Evolutionary conservation across 1,284 basidiomycete species (phyloP), one percentile per base, ranked within the genome.

Genomic region (Cryptococcus jaspeensis): DNA sequence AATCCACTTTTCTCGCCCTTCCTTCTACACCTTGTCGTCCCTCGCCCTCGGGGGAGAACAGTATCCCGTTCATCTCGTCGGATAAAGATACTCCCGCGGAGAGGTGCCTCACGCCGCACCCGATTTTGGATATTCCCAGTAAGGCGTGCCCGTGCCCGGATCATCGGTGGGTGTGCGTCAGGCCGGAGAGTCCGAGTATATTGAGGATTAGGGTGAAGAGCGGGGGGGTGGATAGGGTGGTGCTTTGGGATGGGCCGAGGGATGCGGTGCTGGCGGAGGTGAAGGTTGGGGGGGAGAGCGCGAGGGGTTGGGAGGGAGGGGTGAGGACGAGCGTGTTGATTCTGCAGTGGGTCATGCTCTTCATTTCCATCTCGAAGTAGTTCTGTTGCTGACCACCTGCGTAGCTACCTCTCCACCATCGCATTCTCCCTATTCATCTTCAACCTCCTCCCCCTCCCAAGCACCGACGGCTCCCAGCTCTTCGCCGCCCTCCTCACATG

Each of bases 371-470:
- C n/a, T 22, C 16, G 25, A n/a, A n/a, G n/a, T n/a, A n/a, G 11
- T 39, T 39, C 11, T 39, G 38, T 11, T 41, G 45, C n/a, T 16
- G 1, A 16, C 5, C 3, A 37, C n/a, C n/a, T 11, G 5, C 56
- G 9, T 32, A 76, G 72, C 6, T 75, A 76, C 56, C 51, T 71
- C 47, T 61, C 64, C 9, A 66, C 66, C n/a, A 67, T 72, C 16
- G 58, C 72, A 0, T 47, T 75, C 5, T 76, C 74, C 3, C 59
- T 76, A 18, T 74, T 69, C 63, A 52, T 76, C 15, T 69, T 76
- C 69, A 76, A 76, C 59, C 69, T 76, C 46, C 67, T 76, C 25
- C 73, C 74, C 0, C 55, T 76, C 5, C 74, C 74, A 2, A 52
- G 60, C 15, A 68, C 74, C 16, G 74, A 76, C 55, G 74, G 74